Conservation (phyloP, 2,329 filamentous ascomycete genomes). For the Paecilomyces sp. region DNA sequence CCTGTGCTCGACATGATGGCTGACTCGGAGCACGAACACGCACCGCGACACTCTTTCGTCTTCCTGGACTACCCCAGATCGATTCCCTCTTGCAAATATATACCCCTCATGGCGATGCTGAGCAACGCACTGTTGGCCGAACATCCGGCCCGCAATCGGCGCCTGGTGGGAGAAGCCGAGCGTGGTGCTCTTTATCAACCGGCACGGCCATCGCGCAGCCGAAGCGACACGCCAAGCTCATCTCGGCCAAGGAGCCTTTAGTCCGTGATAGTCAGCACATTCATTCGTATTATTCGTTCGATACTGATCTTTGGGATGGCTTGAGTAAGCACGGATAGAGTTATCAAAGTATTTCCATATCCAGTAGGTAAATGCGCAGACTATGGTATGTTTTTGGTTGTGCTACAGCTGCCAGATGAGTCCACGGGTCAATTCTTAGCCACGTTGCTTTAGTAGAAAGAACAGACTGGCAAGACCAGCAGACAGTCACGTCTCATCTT, state of each 20-base stretch:
- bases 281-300: not conserved
- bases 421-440: not conserved
- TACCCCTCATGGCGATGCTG: not conserved
- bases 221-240: not conserved
- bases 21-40: not conserved
- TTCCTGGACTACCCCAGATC: not conserved
- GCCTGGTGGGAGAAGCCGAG: not conserved
- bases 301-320: not conserved
- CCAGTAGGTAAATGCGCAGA: not conserved
- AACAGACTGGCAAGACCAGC: too few species aligned
- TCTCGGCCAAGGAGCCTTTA: not conserved
- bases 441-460: not conserved
- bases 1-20: conserved; percentile 1
- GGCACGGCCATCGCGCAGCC: not conserved
- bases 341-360: not conserved
- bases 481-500: not conserved
- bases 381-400: not conserved
- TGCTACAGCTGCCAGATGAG: too few species aligned
- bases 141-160: not conserved
- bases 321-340: not conserved
- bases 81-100: not conserved
- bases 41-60: not conserved
- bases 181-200: not conserved
- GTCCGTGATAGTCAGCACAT: not conserved
- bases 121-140: not conserved